Conservation (phyloP, 805 yeast species). For the Myxozyma geophila region DNA sequence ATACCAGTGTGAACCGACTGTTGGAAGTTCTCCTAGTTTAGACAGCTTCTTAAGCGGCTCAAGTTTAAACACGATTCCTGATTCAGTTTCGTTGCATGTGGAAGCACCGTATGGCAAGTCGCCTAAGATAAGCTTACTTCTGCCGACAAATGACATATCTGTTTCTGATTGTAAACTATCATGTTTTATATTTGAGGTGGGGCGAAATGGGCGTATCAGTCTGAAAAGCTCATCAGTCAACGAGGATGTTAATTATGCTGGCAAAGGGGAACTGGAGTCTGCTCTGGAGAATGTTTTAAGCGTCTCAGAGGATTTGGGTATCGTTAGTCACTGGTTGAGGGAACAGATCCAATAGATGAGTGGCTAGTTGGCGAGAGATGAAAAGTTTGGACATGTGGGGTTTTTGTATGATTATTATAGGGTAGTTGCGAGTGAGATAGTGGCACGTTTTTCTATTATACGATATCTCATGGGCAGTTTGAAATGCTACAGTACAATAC, state of each 20-base stretch:
- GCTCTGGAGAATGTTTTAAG: slow-evolving; percentile 12
- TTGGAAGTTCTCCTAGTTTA: neutral
- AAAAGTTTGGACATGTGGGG: neutral
- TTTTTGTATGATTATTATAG: too few species aligned
- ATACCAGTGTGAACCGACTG: neutral
- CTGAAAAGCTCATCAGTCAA: slow-evolving; percentile 10
- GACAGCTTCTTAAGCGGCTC: neutral
- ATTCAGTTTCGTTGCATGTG: slow-evolving; percentile 14
- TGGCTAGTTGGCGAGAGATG: neutral
- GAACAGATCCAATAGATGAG: slow-evolving; percentile 16
- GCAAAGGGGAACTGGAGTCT: slow-evolving; percentile 7
- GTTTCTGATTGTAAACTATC: slow-evolving; percentile 1
- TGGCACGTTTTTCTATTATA: too few species aligned
- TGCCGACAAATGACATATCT: slow-evolving; percentile 20
- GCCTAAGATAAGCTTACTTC: slow-evolving; percentile 15
- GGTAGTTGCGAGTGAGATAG: too few species aligned
- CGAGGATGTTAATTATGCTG: slow-evolving; percentile 9
- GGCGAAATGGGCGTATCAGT: slow-evolving; percentile 16
- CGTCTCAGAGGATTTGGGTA: slow-evolving; percentile 30
- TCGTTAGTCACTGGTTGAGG: slow-evolving; percentile 23
- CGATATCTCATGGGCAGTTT: too few species aligned
- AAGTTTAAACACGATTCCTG: neutral
- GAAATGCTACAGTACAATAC: too few species aligned
- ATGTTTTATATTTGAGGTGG: slow-evolving; percentile 13
- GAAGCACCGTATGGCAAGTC: slow-evolving; percentile 24